These are phyloP conservation scores for Cryptosporidium ubiquitum DNA, from an alignment of 169 alveolate genomes.

Conservation along the genomic window DNA sequence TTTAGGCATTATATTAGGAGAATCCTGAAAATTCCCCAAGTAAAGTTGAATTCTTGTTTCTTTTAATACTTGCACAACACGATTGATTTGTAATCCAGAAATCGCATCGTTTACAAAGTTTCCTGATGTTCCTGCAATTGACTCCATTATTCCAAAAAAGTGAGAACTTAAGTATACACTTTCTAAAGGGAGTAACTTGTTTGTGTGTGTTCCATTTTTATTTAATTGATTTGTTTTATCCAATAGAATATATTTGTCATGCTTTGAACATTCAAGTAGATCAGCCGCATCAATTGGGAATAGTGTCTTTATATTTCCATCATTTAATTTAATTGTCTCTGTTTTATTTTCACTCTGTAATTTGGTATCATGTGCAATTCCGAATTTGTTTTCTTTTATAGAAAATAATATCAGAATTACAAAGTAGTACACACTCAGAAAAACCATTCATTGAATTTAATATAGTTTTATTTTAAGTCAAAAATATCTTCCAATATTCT, in stretches of 20 bases:
- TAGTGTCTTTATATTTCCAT: not conserved
- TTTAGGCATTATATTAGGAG: not conserved
- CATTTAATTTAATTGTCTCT: not conserved
- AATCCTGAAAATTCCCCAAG: conserved; percentile 23
- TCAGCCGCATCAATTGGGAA: conserved; percentile 63
- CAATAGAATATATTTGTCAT: conserved; percentile 3
- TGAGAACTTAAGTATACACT: conserved; percentile 32
- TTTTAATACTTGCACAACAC: conserved; percentile 14
- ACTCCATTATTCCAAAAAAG: conserved; percentile 68
- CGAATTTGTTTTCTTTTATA: not conserved
- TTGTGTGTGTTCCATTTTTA: not conserved
- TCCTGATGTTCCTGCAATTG: conserved; percentile 68
- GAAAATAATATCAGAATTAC: not conserved
- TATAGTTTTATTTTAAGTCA: not conserved
- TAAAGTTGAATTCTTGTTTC: conserved; percentile 21
- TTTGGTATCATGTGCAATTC: not conserved
- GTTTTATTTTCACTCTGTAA: not conserved
- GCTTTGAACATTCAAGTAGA: conserved; percentile 60
- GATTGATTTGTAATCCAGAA: conserved; percentile 22
- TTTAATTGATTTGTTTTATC: not conserved
- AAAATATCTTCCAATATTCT: not conserved
- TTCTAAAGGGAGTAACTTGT: conserved; percentile 3
- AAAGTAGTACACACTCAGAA: not conserved
- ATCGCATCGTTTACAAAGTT: conserved; percentile 57
- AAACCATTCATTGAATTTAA: conserved; percentile 1